phyloP scores from a whole-genome alignment of 345 rosid genomes.

The Citrus sinensis region DVS_A1.0 CM039167.1:13515501-13516000 shows the following conservation, averaged over 20 bases:
- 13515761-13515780: not conserved
- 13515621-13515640: conserved; percentile 1
- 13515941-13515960: conserved; percentile 96
- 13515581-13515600: not conserved
- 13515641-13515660: not conserved
- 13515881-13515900: conserved; percentile 90
- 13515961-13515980: conserved; percentile 73
- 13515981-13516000: conserved; percentile 95
- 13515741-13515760: not conserved
- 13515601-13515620: not conserved
- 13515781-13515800: not conserved
- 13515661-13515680: not conserved
- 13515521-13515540: conserved; percentile 7
- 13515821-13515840: conserved; percentile 81
- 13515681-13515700: not conserved
- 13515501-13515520: conserved; percentile 21
- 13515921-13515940: conserved; percentile 95
- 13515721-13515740: not conserved
- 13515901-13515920: conserved; percentile 74
- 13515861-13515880: conserved; percentile 96
- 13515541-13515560: not conserved
- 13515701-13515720: not conserved
- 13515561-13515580: not conserved
- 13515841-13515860: conserved; percentile 96
- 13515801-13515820: not conserved